phyloP scores from a whole-genome alignment of 768 basidiomycete genomes.

The Tulasnella sp. region DNA sequence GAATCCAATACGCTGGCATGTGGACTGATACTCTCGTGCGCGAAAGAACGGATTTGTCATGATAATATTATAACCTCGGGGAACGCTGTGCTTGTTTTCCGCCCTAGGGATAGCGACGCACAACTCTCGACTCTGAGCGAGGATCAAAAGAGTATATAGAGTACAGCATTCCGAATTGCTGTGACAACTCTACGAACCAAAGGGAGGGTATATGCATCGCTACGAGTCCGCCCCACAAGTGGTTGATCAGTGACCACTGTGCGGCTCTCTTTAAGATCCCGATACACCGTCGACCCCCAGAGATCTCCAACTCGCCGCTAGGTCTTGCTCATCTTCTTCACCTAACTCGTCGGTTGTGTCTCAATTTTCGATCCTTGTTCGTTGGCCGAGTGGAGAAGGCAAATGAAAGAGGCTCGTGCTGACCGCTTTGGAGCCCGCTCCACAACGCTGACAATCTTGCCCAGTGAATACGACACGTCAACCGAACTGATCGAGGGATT shows the following conservation, averaged over 20 bases:
- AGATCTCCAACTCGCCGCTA: constrained; percentile 30
- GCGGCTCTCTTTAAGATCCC: constrained; percentile 32
- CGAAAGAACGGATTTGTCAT: no score
- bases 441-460: no score
- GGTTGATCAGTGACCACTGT: constrained; percentile 3
- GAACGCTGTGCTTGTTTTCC: no score
- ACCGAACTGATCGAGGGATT: no score
- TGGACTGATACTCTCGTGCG: no score
- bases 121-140: not conserved
- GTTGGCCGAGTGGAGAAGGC: constrained; percentile 91
- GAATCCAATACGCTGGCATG: no score
- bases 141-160: not conserved
- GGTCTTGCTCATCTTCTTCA: constrained; percentile 29
- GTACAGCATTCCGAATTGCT: not conserved
- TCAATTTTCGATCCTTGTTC: constrained; percentile 88
- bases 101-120: not conserved
- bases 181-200: not conserved
- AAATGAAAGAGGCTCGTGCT: constrained; percentile 99
- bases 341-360: constrained; percentile 29
- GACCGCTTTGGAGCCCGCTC: no score
- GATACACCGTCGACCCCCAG: constrained; percentile 31
- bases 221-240: not conserved
- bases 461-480: no score
- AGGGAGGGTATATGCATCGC: not conserved
- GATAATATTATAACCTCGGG: no score